Evolutionary conservation across 2,329 filamentous ascomycete genomes (phyloP).

Genomic region (Verticillium klebahnii): DNA sequence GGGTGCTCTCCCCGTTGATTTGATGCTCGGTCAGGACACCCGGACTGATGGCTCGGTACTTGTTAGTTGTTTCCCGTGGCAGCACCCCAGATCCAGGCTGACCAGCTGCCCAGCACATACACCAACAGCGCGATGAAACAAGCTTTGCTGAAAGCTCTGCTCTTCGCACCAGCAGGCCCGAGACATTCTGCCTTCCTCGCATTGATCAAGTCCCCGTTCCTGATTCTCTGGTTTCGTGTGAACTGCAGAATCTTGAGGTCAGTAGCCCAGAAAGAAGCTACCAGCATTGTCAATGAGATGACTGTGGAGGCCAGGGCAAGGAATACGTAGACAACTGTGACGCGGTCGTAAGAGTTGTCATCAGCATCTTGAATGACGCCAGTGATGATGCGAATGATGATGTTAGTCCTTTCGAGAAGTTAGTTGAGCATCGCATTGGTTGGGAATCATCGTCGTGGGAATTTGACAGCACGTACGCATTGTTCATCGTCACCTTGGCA

Average conservation of each 20-base stretch:
- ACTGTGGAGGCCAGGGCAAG: constrained; percentile 36
- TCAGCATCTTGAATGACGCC: constrained; percentile 47
- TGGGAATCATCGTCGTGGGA: not conserved
- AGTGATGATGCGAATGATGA: constrained; percentile 44
- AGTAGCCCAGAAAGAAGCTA: constrained; percentile 26
- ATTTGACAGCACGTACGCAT: constrained; percentile 17
- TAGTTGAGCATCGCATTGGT: not conserved
- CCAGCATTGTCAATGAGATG: constrained; percentile 30
- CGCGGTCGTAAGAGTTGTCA: constrained; percentile 41
- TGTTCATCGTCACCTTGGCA: constrained; percentile 50
- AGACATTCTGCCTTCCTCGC: constrained; percentile 30
- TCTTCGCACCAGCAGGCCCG: constrained; percentile 26
- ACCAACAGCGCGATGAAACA: constrained; percentile 39
- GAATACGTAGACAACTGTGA: constrained; percentile 43
- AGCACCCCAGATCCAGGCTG: constrained; percentile 57
- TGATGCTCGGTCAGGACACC: not conserved
- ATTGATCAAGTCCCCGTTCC: constrained; percentile 31
- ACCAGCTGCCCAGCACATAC: constrained; percentile 47
- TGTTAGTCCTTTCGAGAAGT: constrained; percentile 36
- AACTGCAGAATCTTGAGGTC: constrained; percentile 43
- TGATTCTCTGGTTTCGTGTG: constrained; percentile 40
- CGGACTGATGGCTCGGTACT: not conserved
- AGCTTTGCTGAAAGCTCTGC: constrained; percentile 32
- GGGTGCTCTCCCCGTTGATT: too few relatives aligned
- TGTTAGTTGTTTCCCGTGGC: constrained; percentile 42